These are phyloP conservation scores for Annulohypoxylon moriforme DNA, from an alignment of 495 filamentous ascomycete genomes.

Conservation along the genomic window DNA sequence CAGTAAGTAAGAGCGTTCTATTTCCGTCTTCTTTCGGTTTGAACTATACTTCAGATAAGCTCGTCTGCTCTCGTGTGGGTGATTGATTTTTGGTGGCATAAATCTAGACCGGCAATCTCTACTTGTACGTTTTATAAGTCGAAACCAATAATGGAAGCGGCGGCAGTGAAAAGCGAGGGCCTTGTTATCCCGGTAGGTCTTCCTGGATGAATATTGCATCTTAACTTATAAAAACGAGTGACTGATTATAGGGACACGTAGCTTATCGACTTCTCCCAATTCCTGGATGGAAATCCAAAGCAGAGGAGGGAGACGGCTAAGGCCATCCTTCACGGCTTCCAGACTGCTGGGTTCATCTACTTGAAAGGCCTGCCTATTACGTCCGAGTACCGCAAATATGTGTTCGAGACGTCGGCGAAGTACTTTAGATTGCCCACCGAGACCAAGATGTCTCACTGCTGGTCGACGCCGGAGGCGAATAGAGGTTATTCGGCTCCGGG, in stretches of 20 bases:
- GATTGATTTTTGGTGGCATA: background rate
- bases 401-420: constrained; percentile 76
- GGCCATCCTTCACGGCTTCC: constrained; percentile 81
- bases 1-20: background rate
- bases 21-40: background rate
- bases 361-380: constrained; percentile 82
- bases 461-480: constrained; percentile 79
- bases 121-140: background rate
- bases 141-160: constrained; percentile 55
- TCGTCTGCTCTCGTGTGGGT: background rate
- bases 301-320: constrained; percentile 74
- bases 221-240: constrained; percentile 6
- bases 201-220: background rate
- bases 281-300: constrained; percentile 71
- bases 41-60: background rate
- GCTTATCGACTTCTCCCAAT: constrained; percentile 88
- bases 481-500: constrained; percentile 81
- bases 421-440: constrained; percentile 80
- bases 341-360: constrained; percentile 90
- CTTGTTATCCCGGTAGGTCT: constrained; percentile 74
- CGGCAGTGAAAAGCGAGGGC: constrained; percentile 73
- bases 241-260: constrained; percentile 50
- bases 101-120: background rate
- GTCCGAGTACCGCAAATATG: constrained; percentile 63
- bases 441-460: constrained; percentile 76